Evolutionary conservation across 169 alveolate genomes (phyloP).

Genomic region (Plasmodium gonderi): DNA sequence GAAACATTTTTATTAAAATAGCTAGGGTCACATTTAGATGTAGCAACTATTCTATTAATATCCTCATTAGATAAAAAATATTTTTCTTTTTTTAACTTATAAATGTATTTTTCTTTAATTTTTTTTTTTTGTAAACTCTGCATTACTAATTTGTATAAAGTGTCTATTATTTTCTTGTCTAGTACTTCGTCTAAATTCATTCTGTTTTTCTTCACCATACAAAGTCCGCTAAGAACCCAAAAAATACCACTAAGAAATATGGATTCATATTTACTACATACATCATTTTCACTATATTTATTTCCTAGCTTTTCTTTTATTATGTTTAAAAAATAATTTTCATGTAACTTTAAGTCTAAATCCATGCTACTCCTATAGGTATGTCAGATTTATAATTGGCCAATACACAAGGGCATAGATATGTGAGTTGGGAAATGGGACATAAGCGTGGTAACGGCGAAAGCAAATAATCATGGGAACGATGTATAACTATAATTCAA

Average conservation of each 20-base stretch:
- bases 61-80: conserved; percentile 27
- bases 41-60: conserved; percentile 18
- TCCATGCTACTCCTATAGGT: conserved; percentile 9
- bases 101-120: conserved; percentile 42
- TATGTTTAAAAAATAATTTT: conserved; percentile 38
- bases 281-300: background rate
- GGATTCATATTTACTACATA: conserved; percentile 45
- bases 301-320: conserved; percentile 33
- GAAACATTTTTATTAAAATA: background rate
- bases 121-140: conserved; percentile 40
- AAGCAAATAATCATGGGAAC: no score
- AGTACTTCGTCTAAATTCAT: conserved; percentile 15
- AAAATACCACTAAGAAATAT: conserved; percentile 40
- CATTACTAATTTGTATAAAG: conserved; percentile 41
- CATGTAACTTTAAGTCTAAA: conserved; percentile 32
- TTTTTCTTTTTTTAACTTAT: conserved; percentile 40
- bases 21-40: background rate
- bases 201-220: conserved; percentile 17
- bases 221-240: conserved; percentile 63
- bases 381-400: background rate
- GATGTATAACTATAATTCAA: background rate
- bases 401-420: background rate
- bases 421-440: background rate
- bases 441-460: no score
- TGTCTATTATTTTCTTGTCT: conserved; percentile 24